Conservation (phyloP, 1,284 basidiomycete species). For the Cutaneotrichosporon spelunceum region DNA sequence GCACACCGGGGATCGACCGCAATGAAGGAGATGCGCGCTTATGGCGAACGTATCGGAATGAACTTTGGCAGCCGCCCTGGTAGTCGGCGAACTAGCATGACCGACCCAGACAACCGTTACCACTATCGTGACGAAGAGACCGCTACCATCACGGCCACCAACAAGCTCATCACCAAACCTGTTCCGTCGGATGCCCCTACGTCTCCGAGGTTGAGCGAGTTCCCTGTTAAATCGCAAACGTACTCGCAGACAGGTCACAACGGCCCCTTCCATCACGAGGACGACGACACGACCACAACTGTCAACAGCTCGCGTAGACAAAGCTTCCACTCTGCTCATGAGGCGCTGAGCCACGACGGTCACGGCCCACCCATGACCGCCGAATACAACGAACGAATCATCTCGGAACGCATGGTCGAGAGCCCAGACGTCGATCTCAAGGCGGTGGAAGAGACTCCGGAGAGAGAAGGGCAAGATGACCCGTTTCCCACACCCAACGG, state of each 20-base stretch:
- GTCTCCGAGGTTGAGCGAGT: conserved; percentile 36
- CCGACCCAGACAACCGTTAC: conserved; percentile 8
- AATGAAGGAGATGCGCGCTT: conserved; percentile 43
- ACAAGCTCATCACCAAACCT: conserved; percentile 15
- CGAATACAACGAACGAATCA: not conserved
- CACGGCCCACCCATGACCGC: not conserved
- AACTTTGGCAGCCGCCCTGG: conserved; percentile 1
- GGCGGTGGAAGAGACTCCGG: not conserved
- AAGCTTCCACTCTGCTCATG: conserved; percentile 24
- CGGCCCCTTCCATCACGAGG: conserved; percentile 10
- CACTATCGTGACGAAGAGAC: conserved; percentile 30
- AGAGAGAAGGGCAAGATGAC: not conserved
- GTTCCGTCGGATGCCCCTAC: conserved; percentile 38
- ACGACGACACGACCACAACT: conserved; percentile 18
- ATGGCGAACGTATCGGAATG: conserved; percentile 30
- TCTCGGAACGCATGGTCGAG: not conserved
- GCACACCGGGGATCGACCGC: conserved; percentile 40
- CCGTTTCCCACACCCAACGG: not conserved
- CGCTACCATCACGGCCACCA: conserved; percentile 30
- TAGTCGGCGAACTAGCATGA: conserved; percentile 11
- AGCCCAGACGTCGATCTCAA: not conserved
- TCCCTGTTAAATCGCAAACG: conserved; percentile 35
- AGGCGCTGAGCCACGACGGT: not conserved
- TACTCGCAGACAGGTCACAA: conserved; percentile 12
- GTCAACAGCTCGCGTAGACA: conserved; percentile 18